Base-by-base conservation (phyloP, 352 stramenopile species). In the Pythium sp. region DNA sequence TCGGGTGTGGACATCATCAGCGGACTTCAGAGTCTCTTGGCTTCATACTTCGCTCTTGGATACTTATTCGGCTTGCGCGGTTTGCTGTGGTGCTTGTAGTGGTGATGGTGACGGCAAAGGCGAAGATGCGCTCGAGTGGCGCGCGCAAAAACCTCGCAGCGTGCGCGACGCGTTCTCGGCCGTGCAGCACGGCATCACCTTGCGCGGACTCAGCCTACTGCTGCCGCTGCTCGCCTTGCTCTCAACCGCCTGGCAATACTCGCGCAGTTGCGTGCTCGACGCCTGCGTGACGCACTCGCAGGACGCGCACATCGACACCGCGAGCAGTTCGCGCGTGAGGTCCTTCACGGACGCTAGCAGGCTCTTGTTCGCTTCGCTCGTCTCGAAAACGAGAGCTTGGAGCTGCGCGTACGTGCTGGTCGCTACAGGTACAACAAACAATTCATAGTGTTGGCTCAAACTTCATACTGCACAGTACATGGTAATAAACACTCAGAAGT, bases 121-220 rank as follows among this genome's bases (percentile, higher is more conserved):
- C 11, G 34, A 47, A 12, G 49, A 22, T 5, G 26, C 41, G 28
- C 64, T 47, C 54, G 54, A 58, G 55, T 69, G 64, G 41, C 64
- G 64, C 30, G 41, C 41, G 55, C 64, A 69, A 57, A 69, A 69
- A 28, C 38, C n/a, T 20, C 64, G 38, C 12, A 69, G 41, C 32
- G 64, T 55, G 3, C 54, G 64, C 41, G 64, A 69, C 18, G 38
- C n/a, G 14, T 24, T 12, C 4, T 69, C 55, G 15, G 28, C 5
- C 30, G 36, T 38, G 55, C 64, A 69, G 28, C 64, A 69, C 5
- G 55, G 54, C 64, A 69, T 64, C 30, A 38, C 5, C 32, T 62
- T 62, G 32, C 32, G 56, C 56, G 56, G 20, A 49, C 20, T 62
- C n/a, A 32, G 15, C 7, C 30, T 49, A 34, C 18, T 49, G 47